Percentiles rank a stretch among this genome's conserved stretches.
Conservation (phyloP, 2,329 filamentous ascomycete species). For the Alternaria ventricosa region DNA sequence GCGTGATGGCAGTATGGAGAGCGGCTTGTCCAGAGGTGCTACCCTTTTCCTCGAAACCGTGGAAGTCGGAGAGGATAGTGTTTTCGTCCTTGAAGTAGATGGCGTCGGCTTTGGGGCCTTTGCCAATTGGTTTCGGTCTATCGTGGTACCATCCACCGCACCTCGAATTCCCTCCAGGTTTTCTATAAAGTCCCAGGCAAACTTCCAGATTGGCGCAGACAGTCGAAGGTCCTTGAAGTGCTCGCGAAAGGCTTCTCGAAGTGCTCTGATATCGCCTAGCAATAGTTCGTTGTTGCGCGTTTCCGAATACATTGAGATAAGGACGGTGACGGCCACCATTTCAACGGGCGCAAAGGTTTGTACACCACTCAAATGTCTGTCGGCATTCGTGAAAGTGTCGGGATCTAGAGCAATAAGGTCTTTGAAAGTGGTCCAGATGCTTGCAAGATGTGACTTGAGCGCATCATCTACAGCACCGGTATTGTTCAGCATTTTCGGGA, state of each 20-base stretch:
- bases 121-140: constrained; percentile 9
- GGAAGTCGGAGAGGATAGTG: not conserved
- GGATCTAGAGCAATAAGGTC: constrained; percentile 35
- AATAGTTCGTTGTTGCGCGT: constrained; percentile 35
- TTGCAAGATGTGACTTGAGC: constrained; percentile 41
- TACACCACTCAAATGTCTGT: constrained; percentile 30
- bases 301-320: constrained; percentile 43
- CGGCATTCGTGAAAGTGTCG: constrained; percentile 38
- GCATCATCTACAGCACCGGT: constrained; percentile 32
- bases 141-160: constrained; percentile 29
- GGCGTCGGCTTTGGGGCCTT: not conserved
- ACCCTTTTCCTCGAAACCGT: not conserved
- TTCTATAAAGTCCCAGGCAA: constrained; percentile 42
- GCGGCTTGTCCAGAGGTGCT: not conserved
- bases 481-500: constrained; percentile 39
- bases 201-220: constrained; percentile 35
- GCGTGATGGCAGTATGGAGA: not conserved
- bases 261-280: constrained; percentile 36
- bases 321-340: constrained; percentile 40
- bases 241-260: constrained; percentile 36
- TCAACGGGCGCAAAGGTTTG: constrained; percentile 49
- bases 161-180: constrained; percentile 35
- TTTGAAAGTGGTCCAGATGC: constrained; percentile 41
- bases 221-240: constrained; percentile 39
- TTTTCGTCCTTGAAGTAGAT: not conserved